Percentiles rank a stretch among this genome's conserved stretches.
These are phyloP conservation scores for Nicotiana rustica DNA, from an alignment of 305 asterid species.

Conservation along the genomic window DNA sequence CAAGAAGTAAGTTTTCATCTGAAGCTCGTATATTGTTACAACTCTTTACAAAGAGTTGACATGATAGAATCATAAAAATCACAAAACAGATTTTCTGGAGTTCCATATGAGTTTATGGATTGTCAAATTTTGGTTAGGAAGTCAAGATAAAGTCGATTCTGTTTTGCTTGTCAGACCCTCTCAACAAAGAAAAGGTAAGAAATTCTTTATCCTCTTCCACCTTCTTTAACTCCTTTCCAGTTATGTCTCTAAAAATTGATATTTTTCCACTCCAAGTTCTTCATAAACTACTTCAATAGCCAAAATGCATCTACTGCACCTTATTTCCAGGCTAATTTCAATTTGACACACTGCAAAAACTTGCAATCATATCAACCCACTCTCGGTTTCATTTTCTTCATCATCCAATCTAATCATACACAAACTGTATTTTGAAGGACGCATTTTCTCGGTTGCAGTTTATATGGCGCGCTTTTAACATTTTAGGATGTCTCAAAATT, in stretches of 20 bases:
- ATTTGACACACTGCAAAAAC: background rate
- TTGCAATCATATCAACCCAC: background rate
- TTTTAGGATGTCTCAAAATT: background rate
- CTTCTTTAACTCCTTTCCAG: background rate
- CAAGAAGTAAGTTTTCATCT: background rate
- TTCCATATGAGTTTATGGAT: background rate
- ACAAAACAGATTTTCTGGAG: background rate
- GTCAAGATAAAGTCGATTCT: background rate
- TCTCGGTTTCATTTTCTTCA: no score
- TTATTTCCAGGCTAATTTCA: background rate
- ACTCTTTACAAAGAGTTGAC: background rate
- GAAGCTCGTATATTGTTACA: background rate
- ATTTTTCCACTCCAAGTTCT: background rate
- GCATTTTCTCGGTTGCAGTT: background rate
- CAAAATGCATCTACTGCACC: background rate
- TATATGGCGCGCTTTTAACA: background rate
- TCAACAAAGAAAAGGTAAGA: background rate
- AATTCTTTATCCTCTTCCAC: background rate
- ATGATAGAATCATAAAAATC: background rate
- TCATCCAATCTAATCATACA: background rate
- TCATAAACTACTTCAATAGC: no score
- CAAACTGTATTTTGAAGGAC: background rate
- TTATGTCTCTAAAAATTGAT: background rate
- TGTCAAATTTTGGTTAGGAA: background rate
- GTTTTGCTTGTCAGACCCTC: background rate